phyloP scores from a whole-genome alignment of 257 asterid genomes.

The Gynochthodes officinalis region DNA sequence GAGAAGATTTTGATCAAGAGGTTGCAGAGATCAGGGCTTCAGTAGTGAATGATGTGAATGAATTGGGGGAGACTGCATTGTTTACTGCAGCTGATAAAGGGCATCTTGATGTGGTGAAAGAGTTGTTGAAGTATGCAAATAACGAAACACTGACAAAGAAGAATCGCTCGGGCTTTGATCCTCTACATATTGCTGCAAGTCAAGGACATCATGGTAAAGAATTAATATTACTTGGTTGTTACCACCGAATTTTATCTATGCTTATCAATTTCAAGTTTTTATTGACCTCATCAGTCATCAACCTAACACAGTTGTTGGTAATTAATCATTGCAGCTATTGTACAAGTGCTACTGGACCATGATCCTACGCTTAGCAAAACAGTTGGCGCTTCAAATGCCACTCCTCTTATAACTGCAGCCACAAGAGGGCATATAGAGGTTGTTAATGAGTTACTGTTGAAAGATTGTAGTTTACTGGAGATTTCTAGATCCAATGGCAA shows the following conservation, averaged over 20 bases:
- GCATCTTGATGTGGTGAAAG: slow-evolving; percentile 47
- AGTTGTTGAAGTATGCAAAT: slow-evolving; percentile 39
- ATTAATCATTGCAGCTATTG: slow-evolving; percentile 34
- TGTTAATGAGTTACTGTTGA: slow-evolving; percentile 40
- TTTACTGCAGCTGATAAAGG: slow-evolving; percentile 51
- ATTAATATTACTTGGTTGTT: neutral
- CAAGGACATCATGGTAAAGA: slow-evolving; percentile 47
- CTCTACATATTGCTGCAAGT: slow-evolving; percentile 49
- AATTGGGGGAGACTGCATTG: slow-evolving; percentile 44
- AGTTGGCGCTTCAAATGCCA: slow-evolving; percentile 49
- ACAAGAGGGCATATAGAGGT: slow-evolving; percentile 45
- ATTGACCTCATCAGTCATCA: neutral
- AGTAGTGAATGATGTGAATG: slow-evolving; percentile 48
- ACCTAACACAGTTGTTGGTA: neutral
- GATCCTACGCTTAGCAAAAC: slow-evolving; percentile 52
- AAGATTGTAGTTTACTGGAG: slow-evolving; percentile 49
- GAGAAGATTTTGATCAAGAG: slow-evolving; percentile 44
- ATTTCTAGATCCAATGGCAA: slow-evolving; percentile 49
- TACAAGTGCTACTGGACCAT: slow-evolving; percentile 44
- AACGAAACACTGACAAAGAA: slow-evolving; percentile 43
- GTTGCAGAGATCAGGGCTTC: slow-evolving; percentile 53
- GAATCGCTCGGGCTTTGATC: slow-evolving; percentile 43
- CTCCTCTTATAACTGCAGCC: slow-evolving; percentile 60
- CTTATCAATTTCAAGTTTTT: neutral
- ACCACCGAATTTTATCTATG: neutral